phyloP scores from a whole-genome alignment of 495 filamentous ascomycete genomes.

The Pyronema omphalodes region DNA sequence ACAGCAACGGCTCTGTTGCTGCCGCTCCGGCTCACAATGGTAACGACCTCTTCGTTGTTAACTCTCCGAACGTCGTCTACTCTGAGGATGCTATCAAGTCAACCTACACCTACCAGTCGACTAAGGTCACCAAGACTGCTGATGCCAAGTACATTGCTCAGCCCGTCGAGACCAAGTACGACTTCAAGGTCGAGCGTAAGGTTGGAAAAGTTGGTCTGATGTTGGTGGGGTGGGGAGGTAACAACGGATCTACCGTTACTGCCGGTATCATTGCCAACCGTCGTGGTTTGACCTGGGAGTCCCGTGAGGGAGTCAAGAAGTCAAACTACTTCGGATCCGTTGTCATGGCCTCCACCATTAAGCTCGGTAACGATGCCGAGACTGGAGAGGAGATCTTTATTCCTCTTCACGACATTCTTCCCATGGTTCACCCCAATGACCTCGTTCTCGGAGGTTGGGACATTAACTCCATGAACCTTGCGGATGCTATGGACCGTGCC shows the following conservation, averaged over 20 bases:
- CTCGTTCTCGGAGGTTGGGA: slow-evolving; percentile 94
- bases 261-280: slow-evolving; percentile 95
- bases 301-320: slow-evolving; percentile 61
- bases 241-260: slow-evolving; percentile 94
- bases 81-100: slow-evolving; percentile 72
- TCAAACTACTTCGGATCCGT: slow-evolving; percentile 98
- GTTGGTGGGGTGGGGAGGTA: slow-evolving; percentile 96
- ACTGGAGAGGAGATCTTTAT: slow-evolving; percentile 86
- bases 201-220: slow-evolving; percentile 89
- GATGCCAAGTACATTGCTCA: slow-evolving; percentile 67
- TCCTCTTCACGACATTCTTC: slow-evolving; percentile 81
- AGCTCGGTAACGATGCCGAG: slow-evolving; percentile 73
- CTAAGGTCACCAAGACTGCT: slow-evolving; percentile 49
- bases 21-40: slow-evolving; percentile 23
- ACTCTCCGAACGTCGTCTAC: slow-evolving; percentile 85
- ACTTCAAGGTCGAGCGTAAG: slow-evolving; percentile 94
- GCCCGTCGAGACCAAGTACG: slow-evolving; percentile 76
- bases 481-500: slow-evolving; percentile 88
- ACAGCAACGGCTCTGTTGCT: slow-evolving; percentile 46
- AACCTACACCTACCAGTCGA: slow-evolving; percentile 90
- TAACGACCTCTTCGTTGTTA: slow-evolving; percentile 58
- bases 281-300: slow-evolving; percentile 72
- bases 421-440: slow-evolving; percentile 96
- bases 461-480: slow-evolving; percentile 75
- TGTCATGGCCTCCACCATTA: slow-evolving; percentile 90